Conservation (phyloP, 2,329 filamentous ascomycete genomes). For the Aspergillus glaucus region DNA sequence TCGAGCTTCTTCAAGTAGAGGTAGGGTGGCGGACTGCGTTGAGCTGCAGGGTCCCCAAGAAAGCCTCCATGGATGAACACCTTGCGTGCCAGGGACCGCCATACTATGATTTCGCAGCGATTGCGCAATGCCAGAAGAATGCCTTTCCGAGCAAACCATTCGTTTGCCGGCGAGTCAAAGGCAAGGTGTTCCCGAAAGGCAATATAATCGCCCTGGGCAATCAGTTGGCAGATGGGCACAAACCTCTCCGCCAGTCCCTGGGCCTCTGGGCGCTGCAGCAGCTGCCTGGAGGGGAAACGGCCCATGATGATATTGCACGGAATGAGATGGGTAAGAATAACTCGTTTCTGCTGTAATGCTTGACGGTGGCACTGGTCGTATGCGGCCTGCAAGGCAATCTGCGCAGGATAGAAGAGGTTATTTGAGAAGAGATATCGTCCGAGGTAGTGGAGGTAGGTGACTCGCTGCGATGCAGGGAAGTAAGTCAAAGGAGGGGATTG, state of each 20-base stretch:
- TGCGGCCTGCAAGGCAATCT: conserved; percentile 67
- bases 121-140: conserved; percentile 70
- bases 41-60: conserved; percentile 47
- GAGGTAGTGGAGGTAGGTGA: conserved; percentile 91
- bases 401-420: conserved; percentile 72
- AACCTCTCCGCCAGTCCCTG: conserved; percentile 60
- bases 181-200: conserved; percentile 65
- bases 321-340: conserved; percentile 79
- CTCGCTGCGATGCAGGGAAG: conserved; percentile 79
- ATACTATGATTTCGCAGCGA: conserved; percentile 73
- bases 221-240: conserved; percentile 63
- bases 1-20: conserved; percentile 67
- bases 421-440: conserved; percentile 84
- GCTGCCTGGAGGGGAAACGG: conserved; percentile 63
- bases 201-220: conserved; percentile 67
- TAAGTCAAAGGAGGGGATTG: conserved; percentile 73
- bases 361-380: conserved; percentile 67
- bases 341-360: conserved; percentile 60
- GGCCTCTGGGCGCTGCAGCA: conserved; percentile 68
- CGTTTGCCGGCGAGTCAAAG: conserved; percentile 46
- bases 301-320: conserved; percentile 78
- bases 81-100: conserved; percentile 72
- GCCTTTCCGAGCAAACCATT: conserved; percentile 70
- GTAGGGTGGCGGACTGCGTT: conserved; percentile 59
- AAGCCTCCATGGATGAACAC: conserved; percentile 73